These are phyloP conservation scores for Orbilia quercus DNA, from an alignment of 2,329 filamentous ascomycete genomes.

Conservation along the genomic window DNA sequence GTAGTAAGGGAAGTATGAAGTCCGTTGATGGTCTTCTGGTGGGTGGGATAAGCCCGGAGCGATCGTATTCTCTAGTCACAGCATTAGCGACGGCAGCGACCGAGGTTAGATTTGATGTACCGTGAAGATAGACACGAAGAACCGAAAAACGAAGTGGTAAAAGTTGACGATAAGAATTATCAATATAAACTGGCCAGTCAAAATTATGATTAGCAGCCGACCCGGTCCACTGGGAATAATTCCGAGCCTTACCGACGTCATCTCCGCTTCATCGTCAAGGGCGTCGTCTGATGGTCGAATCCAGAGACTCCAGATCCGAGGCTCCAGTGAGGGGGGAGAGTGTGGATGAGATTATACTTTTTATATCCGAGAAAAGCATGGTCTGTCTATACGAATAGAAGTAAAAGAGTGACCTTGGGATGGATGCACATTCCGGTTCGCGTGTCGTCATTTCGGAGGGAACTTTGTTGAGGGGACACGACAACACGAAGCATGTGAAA, in stretches of 20 bases:
- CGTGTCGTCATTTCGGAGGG: constrained; percentile 26
- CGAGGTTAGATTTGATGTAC: constrained; percentile 2
- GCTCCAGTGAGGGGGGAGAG: not conserved
- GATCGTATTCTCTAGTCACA: constrained; percentile 30
- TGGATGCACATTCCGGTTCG: constrained; percentile 31
- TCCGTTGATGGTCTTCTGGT: constrained; percentile 24
- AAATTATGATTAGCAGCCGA: not conserved
- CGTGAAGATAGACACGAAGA: constrained; percentile 32
- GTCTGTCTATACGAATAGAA: not conserved
- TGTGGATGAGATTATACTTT: not conserved
- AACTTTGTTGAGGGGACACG: constrained; percentile 29
- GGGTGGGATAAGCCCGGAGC: constrained; percentile 12
- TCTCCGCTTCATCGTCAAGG: constrained; percentile 34
- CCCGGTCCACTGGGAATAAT: not conserved
- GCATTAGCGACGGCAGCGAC: constrained; percentile 3
- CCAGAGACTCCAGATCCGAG: not conserved
- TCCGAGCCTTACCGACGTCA: constrained; percentile 39
- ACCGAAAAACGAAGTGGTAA: constrained; percentile 31
- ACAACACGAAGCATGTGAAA: constrained; percentile 36
- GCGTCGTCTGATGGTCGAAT: not conserved
- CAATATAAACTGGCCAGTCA: constrained; percentile 11
- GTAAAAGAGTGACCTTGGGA: not conserved
- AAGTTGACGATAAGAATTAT: constrained; percentile 24
- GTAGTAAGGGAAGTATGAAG: constrained; percentile 66
- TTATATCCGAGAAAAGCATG: constrained; percentile 3